These are phyloP conservation scores for Phytophthora tentaculata DNA, from an alignment of 352 stramenopile genomes.

Conservation along the genomic window DNA sequence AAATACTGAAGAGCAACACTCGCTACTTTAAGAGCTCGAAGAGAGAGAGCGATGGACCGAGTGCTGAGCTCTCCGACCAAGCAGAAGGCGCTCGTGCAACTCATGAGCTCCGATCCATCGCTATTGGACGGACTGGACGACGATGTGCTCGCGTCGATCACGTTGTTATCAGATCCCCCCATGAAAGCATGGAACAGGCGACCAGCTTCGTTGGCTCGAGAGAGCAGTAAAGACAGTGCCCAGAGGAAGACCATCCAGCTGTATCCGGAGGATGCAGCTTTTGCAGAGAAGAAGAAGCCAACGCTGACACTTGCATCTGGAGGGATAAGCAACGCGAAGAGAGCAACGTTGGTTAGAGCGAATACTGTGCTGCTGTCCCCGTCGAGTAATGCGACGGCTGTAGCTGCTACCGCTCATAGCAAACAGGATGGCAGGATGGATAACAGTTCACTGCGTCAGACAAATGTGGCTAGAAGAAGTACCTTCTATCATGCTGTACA, in stretches of 20 bases:
- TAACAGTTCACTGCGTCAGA: background rate
- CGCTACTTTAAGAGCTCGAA: background rate
- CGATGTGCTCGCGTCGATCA: constrained; percentile 47
- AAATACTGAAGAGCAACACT: background rate
- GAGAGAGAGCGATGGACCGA: constrained; percentile 28
- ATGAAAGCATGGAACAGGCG: constrained; percentile 4
- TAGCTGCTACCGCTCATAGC: constrained; percentile 10
- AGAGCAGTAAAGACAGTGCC: background rate
- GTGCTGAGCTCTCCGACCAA: constrained; percentile 41
- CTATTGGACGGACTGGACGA: constrained; percentile 48
- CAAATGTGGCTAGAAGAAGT: constrained; percentile 1
- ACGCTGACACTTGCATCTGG: constrained; percentile 1
- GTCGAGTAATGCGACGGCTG: constrained; percentile 27
- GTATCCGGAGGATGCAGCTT: constrained; percentile 32
- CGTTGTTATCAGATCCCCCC: constrained; percentile 27
- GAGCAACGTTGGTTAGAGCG: constrained; percentile 8
- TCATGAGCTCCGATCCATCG: constrained; percentile 53
- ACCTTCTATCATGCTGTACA: constrained; percentile 2
- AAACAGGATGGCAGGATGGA: constrained; percentile 20
- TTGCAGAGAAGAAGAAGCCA: constrained; percentile 9
- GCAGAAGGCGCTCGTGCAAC: constrained; percentile 52
- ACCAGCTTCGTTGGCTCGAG: background rate
- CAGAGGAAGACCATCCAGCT: constrained; percentile 32
- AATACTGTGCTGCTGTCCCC: constrained; percentile 35
- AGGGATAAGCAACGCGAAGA: constrained; percentile 9